Conservation (phyloP, 257 asterid species). For the Solanum ossicruentum region DNA sequence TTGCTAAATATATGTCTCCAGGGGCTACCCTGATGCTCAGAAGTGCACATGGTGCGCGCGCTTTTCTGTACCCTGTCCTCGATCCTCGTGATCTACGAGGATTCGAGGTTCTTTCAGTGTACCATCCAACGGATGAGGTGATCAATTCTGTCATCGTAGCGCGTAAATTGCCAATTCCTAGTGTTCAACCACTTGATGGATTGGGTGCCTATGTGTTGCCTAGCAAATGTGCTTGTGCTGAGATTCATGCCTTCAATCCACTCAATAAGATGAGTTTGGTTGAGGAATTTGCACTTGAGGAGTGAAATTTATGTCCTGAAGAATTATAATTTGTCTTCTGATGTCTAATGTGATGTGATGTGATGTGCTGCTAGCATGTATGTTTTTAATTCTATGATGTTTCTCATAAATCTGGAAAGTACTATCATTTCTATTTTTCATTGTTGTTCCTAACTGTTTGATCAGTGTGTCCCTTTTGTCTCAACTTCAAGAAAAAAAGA, state of each 20-base stretch:
- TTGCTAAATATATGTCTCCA: conserved; percentile 48
- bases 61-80: conserved; percentile 69
- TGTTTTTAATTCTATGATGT: not conserved
- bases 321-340: not conserved
- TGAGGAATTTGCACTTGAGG: conserved; percentile 53
- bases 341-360: not conserved
- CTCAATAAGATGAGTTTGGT: conserved; percentile 37
- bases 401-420: not conserved
- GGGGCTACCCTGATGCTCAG: conserved; percentile 74
- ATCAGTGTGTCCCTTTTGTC: not conserved
- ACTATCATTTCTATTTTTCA: not conserved
- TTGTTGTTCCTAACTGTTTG: not conserved
- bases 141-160: conserved; percentile 78
- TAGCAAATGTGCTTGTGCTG: conserved; percentile 53
- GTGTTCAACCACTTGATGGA: not conserved
- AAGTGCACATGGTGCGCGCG: conserved; percentile 89
- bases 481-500: conserved; percentile 5
- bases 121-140: conserved; percentile 84
- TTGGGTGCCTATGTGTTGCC: conserved; percentile 19
- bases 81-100: conserved; percentile 58
- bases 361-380: not conserved
- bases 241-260: conserved; percentile 44
- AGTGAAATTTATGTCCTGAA: conserved; percentile 5
- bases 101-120: conserved; percentile 61
- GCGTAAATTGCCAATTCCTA: conserved; percentile 13